Base-by-base conservation (phyloP, 2,329 filamentous ascomycete genomes). In the Hymenoscyphus scutula region DNA sequence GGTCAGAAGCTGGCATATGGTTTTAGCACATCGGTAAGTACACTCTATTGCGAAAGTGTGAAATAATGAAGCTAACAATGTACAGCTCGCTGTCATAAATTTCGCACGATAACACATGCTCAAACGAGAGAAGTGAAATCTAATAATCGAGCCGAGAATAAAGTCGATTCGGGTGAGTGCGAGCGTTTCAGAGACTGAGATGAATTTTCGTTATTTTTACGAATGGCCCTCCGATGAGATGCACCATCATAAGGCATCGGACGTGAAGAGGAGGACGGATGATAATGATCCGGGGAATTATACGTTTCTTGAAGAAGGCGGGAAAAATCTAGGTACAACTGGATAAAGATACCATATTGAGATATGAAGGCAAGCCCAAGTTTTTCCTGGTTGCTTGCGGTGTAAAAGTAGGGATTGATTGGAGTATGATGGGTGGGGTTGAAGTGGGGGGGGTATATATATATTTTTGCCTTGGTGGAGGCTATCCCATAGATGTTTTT, bases 1-100 rank as follows among this genome's bases (percentile, higher is more conserved):
- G 86, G 86, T 5, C 81, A 84, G 65, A 86, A 84, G 68, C 76
- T 89, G 62, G 85, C 85, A 0, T 88, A 87, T 71, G 86, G 85
- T 17, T 81, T 83, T 5, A 87, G 86, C 68, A 87, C 81, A 68
- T 77, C 82, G 71, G 85, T 88, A 79, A 74, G 84, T 81, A 38
- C 17, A 53, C 5, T 56, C 7, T 27, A 30, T 23, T 32, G 3
- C 2, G 23, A 23, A 58, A 29, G 15, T 17, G 5, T 23, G 11
- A 13, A 30, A 6, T 29, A 37, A 5, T 8, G 13, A 17, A 45
- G 58, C 67, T 70, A 62, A 71, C 53, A 7, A 2, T 17, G 7
- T 32, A n/a, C 37, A 72, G 70, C 56, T 72, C 58, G 70, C 70
- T 30, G 64, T 72, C 13, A 71, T 72, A 38, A 67, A 68, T 51